Percentiles rank a stretch among this genome's conserved stretches.
phyloP scores from a whole-genome alignment of 768 basidiomycete genomes.

The Chalciporus pseudorubinellus region DNA sequence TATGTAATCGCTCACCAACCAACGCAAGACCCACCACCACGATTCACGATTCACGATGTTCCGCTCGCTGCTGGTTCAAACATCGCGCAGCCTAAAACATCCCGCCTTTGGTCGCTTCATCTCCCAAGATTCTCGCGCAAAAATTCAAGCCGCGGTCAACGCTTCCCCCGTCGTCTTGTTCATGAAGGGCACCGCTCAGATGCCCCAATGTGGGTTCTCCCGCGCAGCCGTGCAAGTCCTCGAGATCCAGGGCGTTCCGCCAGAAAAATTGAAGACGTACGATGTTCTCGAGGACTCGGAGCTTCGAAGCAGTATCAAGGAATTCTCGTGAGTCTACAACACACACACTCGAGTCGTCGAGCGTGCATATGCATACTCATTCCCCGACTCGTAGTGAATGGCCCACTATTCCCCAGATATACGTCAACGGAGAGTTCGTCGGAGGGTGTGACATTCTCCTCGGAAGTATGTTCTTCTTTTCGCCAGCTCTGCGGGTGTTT shows the following conservation, averaged over 20 bases:
- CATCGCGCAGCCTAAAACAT: slow-evolving; percentile 6
- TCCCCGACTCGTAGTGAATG: slow-evolving; percentile 63
- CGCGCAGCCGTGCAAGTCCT: slow-evolving; percentile 90
- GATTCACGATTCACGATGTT: too few species aligned
- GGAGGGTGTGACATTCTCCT: slow-evolving; percentile 96
- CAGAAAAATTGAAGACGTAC: slow-evolving; percentile 83
- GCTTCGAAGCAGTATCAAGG: slow-evolving; percentile 84
- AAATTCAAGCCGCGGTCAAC: slow-evolving; percentile 72
- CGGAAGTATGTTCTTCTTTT: slow-evolving; percentile 59
- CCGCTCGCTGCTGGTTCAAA: slow-evolving; percentile 15
- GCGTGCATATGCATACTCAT: neutral
- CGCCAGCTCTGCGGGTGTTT: neutral
- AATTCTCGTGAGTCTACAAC: slow-evolving; percentile 85
- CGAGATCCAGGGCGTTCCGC: slow-evolving; percentile 75
- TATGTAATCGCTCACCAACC: too few species aligned
- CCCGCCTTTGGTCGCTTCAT: slow-evolving; percentile 44
- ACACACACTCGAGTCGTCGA: neutral
- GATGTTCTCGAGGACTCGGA: slow-evolving; percentile 87
- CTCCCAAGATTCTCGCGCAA: slow-evolving; percentile 56
- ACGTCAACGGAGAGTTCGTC: slow-evolving; percentile 92
- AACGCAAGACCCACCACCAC: too few species aligned
- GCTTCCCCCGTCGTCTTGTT: slow-evolving; percentile 86
- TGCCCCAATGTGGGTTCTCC: slow-evolving; percentile 94
- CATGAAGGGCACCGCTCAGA: slow-evolving; percentile 93
- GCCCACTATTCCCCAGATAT: slow-evolving; percentile 97